phyloP scores from a whole-genome alignment of 2,329 filamentous ascomycete genomes.

The Aspergillus brunneoviolaceus region DNA sequence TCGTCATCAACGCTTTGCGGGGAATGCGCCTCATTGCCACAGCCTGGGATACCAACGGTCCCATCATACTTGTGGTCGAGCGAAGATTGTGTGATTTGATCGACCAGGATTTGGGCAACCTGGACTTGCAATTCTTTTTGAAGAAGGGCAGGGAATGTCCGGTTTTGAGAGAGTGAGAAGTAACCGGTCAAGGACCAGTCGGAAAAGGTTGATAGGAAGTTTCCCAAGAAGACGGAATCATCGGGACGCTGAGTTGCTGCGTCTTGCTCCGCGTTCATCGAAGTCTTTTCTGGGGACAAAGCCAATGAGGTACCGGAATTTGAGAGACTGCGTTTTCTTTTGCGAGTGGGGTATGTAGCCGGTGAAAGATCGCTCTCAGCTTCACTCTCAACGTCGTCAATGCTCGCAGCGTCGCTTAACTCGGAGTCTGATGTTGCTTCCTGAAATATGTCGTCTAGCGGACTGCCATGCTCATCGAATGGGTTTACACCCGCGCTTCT shows the following conservation, averaged over 20 bases:
- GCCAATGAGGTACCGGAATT: slow-evolving; percentile 30
- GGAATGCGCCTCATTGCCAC: slow-evolving; percentile 27
- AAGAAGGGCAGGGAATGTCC: slow-evolving; percentile 32
- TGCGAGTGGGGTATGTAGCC: slow-evolving; percentile 22
- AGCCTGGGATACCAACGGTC: slow-evolving; percentile 25
- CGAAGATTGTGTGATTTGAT: slow-evolving; percentile 48
- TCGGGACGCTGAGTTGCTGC: slow-evolving; percentile 25
- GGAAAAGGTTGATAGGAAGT: slow-evolving; percentile 39
- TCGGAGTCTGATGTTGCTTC: slow-evolving; percentile 25
- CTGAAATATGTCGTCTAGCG: slow-evolving; percentile 11
- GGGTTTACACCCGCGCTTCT: slow-evolving; percentile 1
- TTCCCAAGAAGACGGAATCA: slow-evolving; percentile 37
- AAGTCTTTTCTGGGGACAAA: slow-evolving; percentile 31
- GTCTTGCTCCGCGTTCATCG: slow-evolving; percentile 22
- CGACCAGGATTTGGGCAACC: slow-evolving; percentile 43
- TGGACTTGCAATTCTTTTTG: slow-evolving; percentile 39
- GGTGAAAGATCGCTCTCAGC: slow-evolving; percentile 24
- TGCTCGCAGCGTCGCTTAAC: slow-evolving; percentile 28
- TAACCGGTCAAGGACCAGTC: slow-evolving; percentile 43
- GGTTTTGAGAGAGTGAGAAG: slow-evolving; percentile 37
- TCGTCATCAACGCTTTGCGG: slow-evolving; percentile 31
- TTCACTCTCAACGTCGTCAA: slow-evolving; percentile 29
- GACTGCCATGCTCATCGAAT: slow-evolving; percentile 7
- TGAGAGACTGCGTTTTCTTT: slow-evolving; percentile 38
- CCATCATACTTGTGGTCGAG: slow-evolving; percentile 37